These are phyloP conservation scores for Prunus kanzakura DNA, from an alignment of 306 rosid genomes.

Conservation along the genomic window DNA sequence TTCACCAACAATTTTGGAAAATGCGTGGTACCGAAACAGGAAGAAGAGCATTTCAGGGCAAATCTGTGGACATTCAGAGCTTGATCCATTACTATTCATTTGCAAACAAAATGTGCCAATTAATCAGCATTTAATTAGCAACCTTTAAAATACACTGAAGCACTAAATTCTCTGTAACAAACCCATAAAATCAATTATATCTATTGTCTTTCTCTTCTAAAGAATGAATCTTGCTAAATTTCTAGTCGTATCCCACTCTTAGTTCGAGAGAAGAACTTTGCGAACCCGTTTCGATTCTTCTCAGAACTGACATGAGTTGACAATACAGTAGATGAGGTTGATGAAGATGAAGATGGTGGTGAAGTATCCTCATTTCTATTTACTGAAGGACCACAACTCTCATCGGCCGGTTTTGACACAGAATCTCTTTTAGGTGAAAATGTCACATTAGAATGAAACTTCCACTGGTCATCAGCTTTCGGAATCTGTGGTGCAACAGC, in stretches of 20 bases:
- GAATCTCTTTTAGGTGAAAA: slow-evolving; percentile 72
- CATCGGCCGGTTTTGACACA: slow-evolving; percentile 35
- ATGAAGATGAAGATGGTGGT: slow-evolving; percentile 45
- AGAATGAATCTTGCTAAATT: slow-evolving; percentile 40
- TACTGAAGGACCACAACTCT: slow-evolving; percentile 28
- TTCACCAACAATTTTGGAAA: background rate
- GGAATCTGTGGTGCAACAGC: slow-evolving; percentile 40
- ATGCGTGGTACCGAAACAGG: background rate
- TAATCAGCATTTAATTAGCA: slow-evolving; percentile 22
- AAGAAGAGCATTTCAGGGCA: background rate
- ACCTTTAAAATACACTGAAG: slow-evolving; percentile 13
- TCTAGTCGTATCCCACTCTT: slow-evolving; percentile 85
- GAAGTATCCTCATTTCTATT: slow-evolving; percentile 46
- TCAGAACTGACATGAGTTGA: slow-evolving; percentile 54
- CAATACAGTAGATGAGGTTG: slow-evolving; percentile 40
- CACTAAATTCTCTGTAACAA: slow-evolving; percentile 27
- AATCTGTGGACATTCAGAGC: background rate
- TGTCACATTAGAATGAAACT: slow-evolving; percentile 56
- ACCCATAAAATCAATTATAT: slow-evolving; percentile 20
- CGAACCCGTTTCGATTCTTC: slow-evolving; percentile 82
- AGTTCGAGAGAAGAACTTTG: slow-evolving; percentile 86
- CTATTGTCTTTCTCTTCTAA: slow-evolving; percentile 1
- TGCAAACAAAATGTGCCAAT: slow-evolving; percentile 8
- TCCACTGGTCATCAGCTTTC: slow-evolving; percentile 48
- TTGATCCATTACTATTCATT: slow-evolving; percentile 2